phyloP scores from a whole-genome alignment of 2,329 filamentous ascomycete species.

The Sporothrix euskadiensis region DNA sequence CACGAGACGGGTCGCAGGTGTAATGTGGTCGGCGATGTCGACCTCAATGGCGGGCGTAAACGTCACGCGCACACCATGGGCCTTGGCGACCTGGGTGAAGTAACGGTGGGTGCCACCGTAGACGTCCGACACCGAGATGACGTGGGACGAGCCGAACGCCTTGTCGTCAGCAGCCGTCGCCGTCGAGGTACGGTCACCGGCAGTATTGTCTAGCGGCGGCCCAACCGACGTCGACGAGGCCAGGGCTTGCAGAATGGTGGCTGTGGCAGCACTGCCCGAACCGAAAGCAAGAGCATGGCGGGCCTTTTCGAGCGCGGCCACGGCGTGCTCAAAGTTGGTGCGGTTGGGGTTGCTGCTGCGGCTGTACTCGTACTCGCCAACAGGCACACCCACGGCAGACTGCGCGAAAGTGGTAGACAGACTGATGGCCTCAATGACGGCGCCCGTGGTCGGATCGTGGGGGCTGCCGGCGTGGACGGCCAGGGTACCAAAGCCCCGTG shows the following conservation, averaged over 20 bases:
- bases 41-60: conserved; percentile 92
- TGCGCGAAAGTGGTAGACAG: conserved; percentile 97
- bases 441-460: conserved; percentile 87
- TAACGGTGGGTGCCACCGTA: conserved; percentile 98
- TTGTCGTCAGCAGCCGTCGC: conserved; percentile 46
- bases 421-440: conserved; percentile 94
- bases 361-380: conserved; percentile 91
- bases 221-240: conserved; percentile 52
- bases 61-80: conserved; percentile 90
- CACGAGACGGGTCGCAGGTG: conserved; percentile 84
- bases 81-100: conserved; percentile 95
- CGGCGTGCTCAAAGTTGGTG: conserved; percentile 86
- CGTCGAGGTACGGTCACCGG: not conserved
- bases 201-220: conserved; percentile 19
- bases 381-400: conserved; percentile 78
- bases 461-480: conserved; percentile 92
- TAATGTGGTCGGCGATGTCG: conserved; percentile 82
- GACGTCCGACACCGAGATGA: conserved; percentile 94
- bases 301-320: conserved; percentile 90
- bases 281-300: conserved; percentile 92
- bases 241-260: conserved; percentile 88
- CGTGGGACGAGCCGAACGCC: conserved; percentile 61
- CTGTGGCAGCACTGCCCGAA: conserved; percentile 91
- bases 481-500: conserved; percentile 83
- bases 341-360: conserved; percentile 93